A percentile compares a stretch with the other conserved stretches of the same genome.
These are phyloP conservation scores for Phialophora macrospora DNA, from an alignment of 2,329 filamentous ascomycete genomes.

Conservation along the genomic window DNA sequence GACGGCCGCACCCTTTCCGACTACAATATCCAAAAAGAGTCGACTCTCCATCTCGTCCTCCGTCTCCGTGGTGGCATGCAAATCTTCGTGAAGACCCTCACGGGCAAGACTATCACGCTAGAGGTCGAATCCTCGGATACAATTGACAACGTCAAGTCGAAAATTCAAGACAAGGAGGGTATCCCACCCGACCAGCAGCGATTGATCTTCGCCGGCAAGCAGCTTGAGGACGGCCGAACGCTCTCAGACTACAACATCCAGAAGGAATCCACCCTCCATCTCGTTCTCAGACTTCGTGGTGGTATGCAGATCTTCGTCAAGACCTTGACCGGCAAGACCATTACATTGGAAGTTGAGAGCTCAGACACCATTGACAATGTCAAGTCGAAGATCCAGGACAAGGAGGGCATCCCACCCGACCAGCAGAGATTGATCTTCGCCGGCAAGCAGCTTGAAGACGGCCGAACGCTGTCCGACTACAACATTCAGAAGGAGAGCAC, in stretches of 20 bases:
- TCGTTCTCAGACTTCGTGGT: constrained; percentile 80
- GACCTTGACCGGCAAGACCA: constrained; percentile 76
- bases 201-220: constrained; percentile 91
- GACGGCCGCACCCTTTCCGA: constrained; percentile 88
- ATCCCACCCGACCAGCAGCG: constrained; percentile 95
- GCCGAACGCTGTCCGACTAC: constrained; percentile 59
- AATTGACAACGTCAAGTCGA: constrained; percentile 91
- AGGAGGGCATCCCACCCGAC: constrained; percentile 76
- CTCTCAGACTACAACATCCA: constrained; percentile 97
- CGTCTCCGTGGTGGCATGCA: constrained; percentile 81
- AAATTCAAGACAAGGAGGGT: constrained; percentile 81
- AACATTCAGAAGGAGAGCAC: constrained; percentile 67
- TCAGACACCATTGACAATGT: constrained; percentile 74
- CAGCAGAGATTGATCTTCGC: constrained; percentile 74
- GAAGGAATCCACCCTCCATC: constrained; percentile 81
- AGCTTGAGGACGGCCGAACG: constrained; percentile 89
- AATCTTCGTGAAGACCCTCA: constrained; percentile 63
- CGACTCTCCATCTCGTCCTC: constrained; percentile 81
- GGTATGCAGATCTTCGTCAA: constrained; percentile 87
- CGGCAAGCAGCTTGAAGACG: constrained; percentile 66
- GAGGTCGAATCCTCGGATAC: constrained; percentile 89
- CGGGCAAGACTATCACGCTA: constrained; percentile 90
- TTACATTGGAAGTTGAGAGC: constrained; percentile 70
- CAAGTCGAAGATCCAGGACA: constrained; percentile 77
- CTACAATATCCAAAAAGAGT: constrained; percentile 97